Percentiles rank a stretch among this genome's conserved stretches.
phyloP scores from a whole-genome alignment of 2,329 filamentous ascomycete species.

The Pseudogymnoascus sp. region DNA sequence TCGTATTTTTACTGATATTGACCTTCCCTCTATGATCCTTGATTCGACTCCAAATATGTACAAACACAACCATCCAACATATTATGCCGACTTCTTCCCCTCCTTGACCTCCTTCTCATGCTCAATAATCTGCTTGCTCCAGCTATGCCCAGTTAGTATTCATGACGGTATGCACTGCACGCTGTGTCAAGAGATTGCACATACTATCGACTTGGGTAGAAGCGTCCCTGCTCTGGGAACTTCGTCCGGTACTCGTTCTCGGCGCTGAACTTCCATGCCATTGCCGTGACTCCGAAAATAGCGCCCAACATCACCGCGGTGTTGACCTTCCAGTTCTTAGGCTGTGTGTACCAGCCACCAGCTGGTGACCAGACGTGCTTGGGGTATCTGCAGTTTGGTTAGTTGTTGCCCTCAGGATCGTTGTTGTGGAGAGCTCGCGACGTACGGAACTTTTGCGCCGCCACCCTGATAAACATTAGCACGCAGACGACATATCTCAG shows the following conservation, averaged over 20 bases:
- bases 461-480: constrained; percentile 55
- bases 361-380: constrained; percentile 99
- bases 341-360: constrained; percentile 95
- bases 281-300: constrained; percentile 57
- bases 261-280: constrained; percentile 64
- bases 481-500: constrained; percentile 12
- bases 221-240: constrained; percentile 68
- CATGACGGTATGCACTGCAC: neutral
- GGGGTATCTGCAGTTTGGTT: constrained; percentile 57
- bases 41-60: constrained; percentile 12
- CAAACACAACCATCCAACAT: neutral
- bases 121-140: constrained; percentile 63
- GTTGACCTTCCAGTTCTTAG: constrained; percentile 90
- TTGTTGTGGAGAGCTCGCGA: constrained; percentile 19
- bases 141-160: constrained; percentile 39
- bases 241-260: constrained; percentile 62
- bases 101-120: constrained; percentile 49
- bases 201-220: constrained; percentile 79
- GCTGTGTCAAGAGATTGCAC: constrained; percentile 30
- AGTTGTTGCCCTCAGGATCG: constrained; percentile 38
- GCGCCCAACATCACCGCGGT: constrained; percentile 66
- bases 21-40: constrained; percentile 6
- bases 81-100: constrained; percentile 23
- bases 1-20: constrained; percentile 9
- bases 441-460: constrained; percentile 68